Conservation (phyloP, 352 stramenopile species). For the Thalassiosira livingstoniorum region DNA sequence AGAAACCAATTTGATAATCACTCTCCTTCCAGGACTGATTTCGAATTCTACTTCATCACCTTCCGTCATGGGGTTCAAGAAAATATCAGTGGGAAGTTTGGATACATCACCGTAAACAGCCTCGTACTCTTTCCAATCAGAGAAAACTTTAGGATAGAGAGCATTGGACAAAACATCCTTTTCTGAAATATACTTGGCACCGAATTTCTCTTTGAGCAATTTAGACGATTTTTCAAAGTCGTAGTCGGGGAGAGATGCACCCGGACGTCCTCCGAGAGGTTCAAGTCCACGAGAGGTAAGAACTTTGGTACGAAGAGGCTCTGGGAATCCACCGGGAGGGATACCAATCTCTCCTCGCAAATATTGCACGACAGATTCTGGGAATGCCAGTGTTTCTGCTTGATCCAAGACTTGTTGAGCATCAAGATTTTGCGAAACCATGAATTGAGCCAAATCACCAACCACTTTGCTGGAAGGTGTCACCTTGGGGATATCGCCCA, state of each 20-base stretch:
- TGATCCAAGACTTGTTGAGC: slow-evolving; percentile 92
- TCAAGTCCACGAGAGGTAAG: slow-evolving; percentile 88
- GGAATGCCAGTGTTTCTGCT: slow-evolving; percentile 95
- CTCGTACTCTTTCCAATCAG: slow-evolving; percentile 84
- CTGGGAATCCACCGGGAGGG: slow-evolving; percentile 95
- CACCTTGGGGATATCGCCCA: slow-evolving; percentile 98
- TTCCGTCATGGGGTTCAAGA: slow-evolving; percentile 86
- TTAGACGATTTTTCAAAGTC: slow-evolving; percentile 90
- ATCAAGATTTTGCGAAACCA: slow-evolving; percentile 96
- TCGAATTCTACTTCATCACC: slow-evolving; percentile 87
- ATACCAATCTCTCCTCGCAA: slow-evolving; percentile 93
- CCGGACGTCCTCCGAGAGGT: slow-evolving; percentile 87
- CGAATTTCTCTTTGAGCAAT: slow-evolving; percentile 86
- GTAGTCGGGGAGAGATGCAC: slow-evolving; percentile 92
- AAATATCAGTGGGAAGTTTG: slow-evolving; percentile 86
- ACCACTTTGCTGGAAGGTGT: slow-evolving; percentile 98
- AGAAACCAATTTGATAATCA: slow-evolving; percentile 94
- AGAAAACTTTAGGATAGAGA: slow-evolving; percentile 85
- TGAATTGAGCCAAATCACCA: slow-evolving; percentile 97
- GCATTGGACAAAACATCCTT: slow-evolving; percentile 90
- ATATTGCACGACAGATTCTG: slow-evolving; percentile 96
- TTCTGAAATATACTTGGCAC: slow-evolving; percentile 88
- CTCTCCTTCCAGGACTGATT: slow-evolving; percentile 92
- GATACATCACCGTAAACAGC: slow-evolving; percentile 72
- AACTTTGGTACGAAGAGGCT: slow-evolving; percentile 94